Evolutionary conservation across 257 asterid species (phyloP).

Genomic region (Misopates orontium): DNA sequence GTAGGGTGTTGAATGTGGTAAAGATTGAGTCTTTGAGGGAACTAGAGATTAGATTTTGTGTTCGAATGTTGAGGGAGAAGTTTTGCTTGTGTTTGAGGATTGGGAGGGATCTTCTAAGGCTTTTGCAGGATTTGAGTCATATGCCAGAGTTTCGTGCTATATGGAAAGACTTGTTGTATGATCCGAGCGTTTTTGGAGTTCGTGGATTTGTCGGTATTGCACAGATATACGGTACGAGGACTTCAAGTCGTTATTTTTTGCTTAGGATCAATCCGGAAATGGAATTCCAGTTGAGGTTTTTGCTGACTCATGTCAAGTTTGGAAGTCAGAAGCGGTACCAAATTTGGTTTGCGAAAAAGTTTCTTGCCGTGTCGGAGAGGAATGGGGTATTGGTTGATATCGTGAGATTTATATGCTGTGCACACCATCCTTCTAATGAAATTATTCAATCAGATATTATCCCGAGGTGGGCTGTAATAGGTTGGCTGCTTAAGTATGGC

Average conservation of each 20-base stretch:
- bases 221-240: conserved; percentile 47
- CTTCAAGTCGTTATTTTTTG: conserved; percentile 62
- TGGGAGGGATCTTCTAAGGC: conserved; percentile 83
- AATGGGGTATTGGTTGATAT: conserved; percentile 55
- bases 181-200: conserved; percentile 45
- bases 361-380: conserved; percentile 51
- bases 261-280: conserved; percentile 85
- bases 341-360: conserved; percentile 72
- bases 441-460: conserved; percentile 53
- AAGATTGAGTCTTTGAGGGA: conserved; percentile 46
- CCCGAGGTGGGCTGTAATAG: conserved; percentile 83
- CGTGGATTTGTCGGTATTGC: conserved; percentile 52
- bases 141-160: conserved; percentile 63
- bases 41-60: conserved; percentile 64
- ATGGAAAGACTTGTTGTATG: conserved; percentile 70
- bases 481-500: conserved; percentile 65
- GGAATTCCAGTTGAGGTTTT: conserved; percentile 77
- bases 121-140: conserved; percentile 76
- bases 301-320: conserved; percentile 65
- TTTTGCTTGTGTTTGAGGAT: conserved; percentile 64
- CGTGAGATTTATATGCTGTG: conserved; percentile 80
- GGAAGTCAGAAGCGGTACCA: conserved; percentile 74
- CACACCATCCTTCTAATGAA: conserved; percentile 69
- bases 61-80: conserved; percentile 55
- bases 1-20: conserved; percentile 41